Percentiles rank a stretch among this genome's conserved stretches.
phyloP scores from a whole-genome alignment of 169 alveolate genomes.

The Plasmodium billcollinsi region DNA sequence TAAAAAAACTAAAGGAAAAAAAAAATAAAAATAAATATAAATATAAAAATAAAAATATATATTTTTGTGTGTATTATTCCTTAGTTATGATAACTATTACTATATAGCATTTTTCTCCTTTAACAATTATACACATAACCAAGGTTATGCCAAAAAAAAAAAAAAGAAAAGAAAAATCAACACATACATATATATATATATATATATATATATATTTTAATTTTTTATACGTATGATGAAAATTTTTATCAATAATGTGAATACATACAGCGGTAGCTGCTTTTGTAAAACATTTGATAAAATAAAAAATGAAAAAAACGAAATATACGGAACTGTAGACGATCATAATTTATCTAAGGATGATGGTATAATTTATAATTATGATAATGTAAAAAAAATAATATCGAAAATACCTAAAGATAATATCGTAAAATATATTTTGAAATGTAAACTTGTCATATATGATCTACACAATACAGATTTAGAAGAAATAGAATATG shows the following conservation, averaged over 20 bases:
- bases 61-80: too few species aligned
- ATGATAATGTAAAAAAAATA: slow-evolving; percentile 31
- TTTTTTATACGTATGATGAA: background rate
- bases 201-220: too few species aligned
- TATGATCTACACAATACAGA: slow-evolving; percentile 38
- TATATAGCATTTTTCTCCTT: too few species aligned
- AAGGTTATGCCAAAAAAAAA: background rate
- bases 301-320: slow-evolving; percentile 16
- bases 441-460: slow-evolving; percentile 12
- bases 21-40: too few species aligned
- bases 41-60: too few species aligned
- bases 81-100: too few species aligned
- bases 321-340: slow-evolving; percentile 45
- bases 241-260: slow-evolving; percentile 46
- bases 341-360: slow-evolving; percentile 1
- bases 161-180: slow-evolving; percentile 8
- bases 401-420: slow-evolving; percentile 42
- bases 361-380: slow-evolving; percentile 3
- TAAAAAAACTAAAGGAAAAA: too few species aligned
- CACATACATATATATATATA: too few species aligned
- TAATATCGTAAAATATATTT: slow-evolving; percentile 18
- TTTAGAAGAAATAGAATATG: slow-evolving; percentile 55
- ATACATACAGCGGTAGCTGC: slow-evolving; percentile 65
- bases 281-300: slow-evolving; percentile 20
- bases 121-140: too few species aligned